Evolutionary conservation across 495 filamentous ascomycete species (phyloP).

Genomic region (Aspergillus haitiensis): DNA sequence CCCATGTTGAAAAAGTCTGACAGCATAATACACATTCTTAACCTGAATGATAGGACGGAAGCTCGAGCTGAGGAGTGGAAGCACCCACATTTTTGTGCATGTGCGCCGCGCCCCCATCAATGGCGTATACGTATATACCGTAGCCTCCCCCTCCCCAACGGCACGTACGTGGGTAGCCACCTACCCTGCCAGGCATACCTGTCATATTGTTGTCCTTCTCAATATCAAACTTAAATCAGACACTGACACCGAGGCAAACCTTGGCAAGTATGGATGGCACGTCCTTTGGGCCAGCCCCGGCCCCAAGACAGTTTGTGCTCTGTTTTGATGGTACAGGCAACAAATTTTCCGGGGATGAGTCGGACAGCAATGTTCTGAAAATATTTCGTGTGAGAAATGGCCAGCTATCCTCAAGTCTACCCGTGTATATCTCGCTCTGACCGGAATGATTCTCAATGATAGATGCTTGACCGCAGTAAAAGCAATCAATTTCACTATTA

Average conservation of each 20-base stretch:
- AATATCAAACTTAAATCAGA: background rate
- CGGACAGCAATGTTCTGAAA: constrained; percentile 87
- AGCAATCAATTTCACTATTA: constrained; percentile 47
- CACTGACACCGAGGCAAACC: background rate
- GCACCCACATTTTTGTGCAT: constrained; percentile 6
- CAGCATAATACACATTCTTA: constrained; percentile 2
- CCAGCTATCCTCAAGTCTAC: background rate
- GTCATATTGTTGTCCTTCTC: constrained; percentile 1
- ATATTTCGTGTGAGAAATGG: constrained; percentile 60
- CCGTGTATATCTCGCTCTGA: background rate
- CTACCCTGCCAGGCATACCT: background rate
- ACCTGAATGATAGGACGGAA: background rate
- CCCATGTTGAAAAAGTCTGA: background rate
- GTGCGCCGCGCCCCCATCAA: constrained; percentile 3
- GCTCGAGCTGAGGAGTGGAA: background rate
- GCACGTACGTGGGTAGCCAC: background rate
- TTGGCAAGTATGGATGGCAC: constrained; percentile 3
- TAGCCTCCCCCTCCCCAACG: constrained; percentile 6
- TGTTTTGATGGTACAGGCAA: constrained; percentile 93
- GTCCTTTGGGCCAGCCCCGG: constrained; percentile 4
- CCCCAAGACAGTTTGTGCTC: constrained; percentile 63
- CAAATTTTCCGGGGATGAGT: constrained; percentile 76
- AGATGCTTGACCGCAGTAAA: constrained; percentile 59
- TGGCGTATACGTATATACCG: constrained; percentile 7
- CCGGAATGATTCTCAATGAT: background rate